phyloP scores from a whole-genome alignment of 2,329 filamentous ascomycete species.

The Diaporthe vexans region DNA sequence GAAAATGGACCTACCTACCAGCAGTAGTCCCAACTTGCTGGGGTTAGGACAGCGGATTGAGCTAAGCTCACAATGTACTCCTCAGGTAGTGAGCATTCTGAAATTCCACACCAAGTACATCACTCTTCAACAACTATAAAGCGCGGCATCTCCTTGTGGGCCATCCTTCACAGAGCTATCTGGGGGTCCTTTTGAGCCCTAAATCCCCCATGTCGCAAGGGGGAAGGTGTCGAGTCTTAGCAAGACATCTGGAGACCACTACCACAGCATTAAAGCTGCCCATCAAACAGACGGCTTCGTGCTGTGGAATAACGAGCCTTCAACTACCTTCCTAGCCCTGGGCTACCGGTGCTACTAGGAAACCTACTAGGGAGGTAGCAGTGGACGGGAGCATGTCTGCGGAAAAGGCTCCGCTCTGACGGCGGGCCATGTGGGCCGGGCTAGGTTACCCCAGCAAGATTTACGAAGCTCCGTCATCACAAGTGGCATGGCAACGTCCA shows the following conservation, averaged over 20 bases:
- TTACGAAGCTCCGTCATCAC: slow-evolving; percentile 4
- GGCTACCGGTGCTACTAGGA: neutral
- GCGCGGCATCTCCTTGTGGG: neutral
- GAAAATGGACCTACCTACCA: no score
- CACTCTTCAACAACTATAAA: neutral
- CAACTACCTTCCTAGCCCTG: neutral
- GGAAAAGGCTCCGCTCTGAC: slow-evolving; percentile 29
- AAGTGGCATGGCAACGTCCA: neutral
- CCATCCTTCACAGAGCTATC: neutral
- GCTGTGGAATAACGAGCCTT: neutral
- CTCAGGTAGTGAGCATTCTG: neutral
- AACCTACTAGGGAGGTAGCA: neutral
- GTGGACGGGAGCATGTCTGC: neutral
- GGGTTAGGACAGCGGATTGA: no score
- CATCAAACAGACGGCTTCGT: neutral
- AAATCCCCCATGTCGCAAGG: no score
- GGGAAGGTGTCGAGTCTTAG: no score
- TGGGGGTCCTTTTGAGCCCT: no score
- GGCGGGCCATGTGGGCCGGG: neutral
- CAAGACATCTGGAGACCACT: neutral
- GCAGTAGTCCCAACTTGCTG: no score
- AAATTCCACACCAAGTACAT: neutral
- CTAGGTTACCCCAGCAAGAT: slow-evolving; percentile 33
- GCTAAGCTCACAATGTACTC: no score
- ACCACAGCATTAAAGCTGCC: neutral